Conservation (phyloP, 164 flowering plant species). For the Piper betle region DNA sequence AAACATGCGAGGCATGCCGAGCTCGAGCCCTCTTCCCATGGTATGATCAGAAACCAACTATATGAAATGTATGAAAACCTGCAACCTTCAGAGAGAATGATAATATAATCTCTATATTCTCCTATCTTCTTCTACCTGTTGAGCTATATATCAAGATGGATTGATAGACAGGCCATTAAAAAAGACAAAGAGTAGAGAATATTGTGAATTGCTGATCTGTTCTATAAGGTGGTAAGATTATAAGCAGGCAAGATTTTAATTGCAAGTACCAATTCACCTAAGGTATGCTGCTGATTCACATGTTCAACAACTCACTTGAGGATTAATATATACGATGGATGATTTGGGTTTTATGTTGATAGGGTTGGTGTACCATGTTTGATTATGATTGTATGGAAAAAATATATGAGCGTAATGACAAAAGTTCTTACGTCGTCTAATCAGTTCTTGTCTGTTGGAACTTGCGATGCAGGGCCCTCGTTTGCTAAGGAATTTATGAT, state of each 20-base stretch:
- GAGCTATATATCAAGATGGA: too few relatives aligned
- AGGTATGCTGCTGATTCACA: background rate
- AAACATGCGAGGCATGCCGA: conserved; percentile 40
- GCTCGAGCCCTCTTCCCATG: conserved; percentile 51
- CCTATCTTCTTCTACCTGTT: too few relatives aligned
- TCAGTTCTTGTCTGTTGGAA: background rate
- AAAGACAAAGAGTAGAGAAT: too few relatives aligned
- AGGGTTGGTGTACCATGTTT: too few relatives aligned
- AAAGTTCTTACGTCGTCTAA: background rate
- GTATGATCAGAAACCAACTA: background rate
- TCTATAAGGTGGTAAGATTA: too few relatives aligned
- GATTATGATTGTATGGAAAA: background rate
- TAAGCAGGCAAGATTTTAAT: too few relatives aligned
- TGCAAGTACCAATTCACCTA: background rate
- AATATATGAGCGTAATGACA: background rate
- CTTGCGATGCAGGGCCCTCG: background rate
- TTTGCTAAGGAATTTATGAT: too few relatives aligned
- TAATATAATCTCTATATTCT: background rate
- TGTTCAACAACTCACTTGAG: background rate
- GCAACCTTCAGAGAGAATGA: background rate
- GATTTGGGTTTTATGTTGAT: too few relatives aligned
- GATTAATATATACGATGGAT: too few relatives aligned
- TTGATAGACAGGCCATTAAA: too few relatives aligned
- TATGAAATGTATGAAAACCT: too few relatives aligned
- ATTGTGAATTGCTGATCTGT: too few relatives aligned